Base-by-base conservation (phyloP, 2,329 filamentous ascomycete genomes). In the Monosporascus sp. region DNA sequence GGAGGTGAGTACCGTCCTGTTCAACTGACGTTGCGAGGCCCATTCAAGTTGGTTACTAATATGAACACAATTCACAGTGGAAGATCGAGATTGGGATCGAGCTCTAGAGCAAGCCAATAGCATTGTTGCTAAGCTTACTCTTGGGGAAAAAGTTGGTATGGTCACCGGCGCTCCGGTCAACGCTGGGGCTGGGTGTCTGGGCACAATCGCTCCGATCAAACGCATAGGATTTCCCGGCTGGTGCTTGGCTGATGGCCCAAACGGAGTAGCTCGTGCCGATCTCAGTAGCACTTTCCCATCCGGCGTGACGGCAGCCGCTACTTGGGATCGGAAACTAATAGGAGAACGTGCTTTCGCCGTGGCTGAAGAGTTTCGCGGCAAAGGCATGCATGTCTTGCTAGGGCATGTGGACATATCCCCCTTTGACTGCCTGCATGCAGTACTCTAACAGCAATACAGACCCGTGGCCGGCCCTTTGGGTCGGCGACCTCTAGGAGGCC, bases 351-450 rank as follows among this genome's bases (percentile, higher is more conserved):
- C 69, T 20, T 62, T 64, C 52, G 74, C 73, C 48, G 73, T 78
- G 72, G 76, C 73, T 19, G 45, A 66, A 48, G 89, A 93, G 69
- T 85, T 88, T 66, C 82, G 78, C 60, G 84, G 71, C 58, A 92
- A 92, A 73, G 88, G 88, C 53, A 79, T 88, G 22, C 86, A 91
- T 65, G 75, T 91, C 27, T 81, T 84, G 59, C 77, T 91, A 2
- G 57, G 54, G 59, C 54, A 49, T 34, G 26, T 64, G 58, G 27
- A 34, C 9, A 3, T 22, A 41, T 22, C 3, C 41, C 37, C n/a
- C 24, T 17, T 8, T 7, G 17, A 6, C 4, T 41, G 8, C 3
- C 9, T 16, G n/a, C 7, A n/a, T 17, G 45, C 11, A 22, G 31
- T n/a, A n/a, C n/a, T n/a, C 17, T 8, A 20, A n/a, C 5, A 9